A percentile compares a stretch with the other conserved stretches of the same genome.
Conservation (phyloP, 169 alveolate species). For the Plasmodium coatneyi region DNA sequence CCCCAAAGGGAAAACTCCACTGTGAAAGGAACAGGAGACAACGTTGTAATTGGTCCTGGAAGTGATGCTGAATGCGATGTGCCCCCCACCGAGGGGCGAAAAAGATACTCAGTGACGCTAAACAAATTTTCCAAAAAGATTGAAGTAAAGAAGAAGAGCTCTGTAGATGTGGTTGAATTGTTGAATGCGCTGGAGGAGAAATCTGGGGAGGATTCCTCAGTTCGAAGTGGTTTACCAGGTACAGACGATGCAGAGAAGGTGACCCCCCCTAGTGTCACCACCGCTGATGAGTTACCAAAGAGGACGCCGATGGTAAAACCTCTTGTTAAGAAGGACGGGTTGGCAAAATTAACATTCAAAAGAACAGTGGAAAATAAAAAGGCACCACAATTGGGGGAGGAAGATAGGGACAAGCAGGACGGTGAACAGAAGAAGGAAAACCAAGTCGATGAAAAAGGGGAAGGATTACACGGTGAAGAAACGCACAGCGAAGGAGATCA, state of each 20-base stretch:
- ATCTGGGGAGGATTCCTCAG: background rate
- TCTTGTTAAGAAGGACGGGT: background rate
- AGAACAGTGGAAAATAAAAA: background rate
- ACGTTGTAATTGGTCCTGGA: too few species aligned
- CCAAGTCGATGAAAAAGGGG: background rate
- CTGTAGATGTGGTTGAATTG: background rate
- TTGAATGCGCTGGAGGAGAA: background rate
- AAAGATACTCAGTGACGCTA: background rate
- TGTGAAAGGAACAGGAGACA: too few species aligned
- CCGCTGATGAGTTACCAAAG: background rate
- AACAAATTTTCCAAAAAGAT: background rate
- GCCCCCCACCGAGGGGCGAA: background rate
- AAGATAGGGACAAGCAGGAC: background rate
- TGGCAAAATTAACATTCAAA: background rate
- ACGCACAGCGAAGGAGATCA: background rate
- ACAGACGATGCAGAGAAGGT: background rate
- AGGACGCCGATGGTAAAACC: background rate
- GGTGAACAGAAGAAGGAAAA: background rate
- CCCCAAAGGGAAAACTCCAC: background rate
- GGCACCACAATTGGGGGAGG: background rate
- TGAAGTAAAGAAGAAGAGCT: background rate
- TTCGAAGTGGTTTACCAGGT: background rate
- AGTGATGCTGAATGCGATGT: background rate
- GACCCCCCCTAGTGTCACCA: background rate
- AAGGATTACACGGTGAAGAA: background rate